Evolutionary conservation across 2,329 filamentous ascomycete species (phyloP), one percentile per base, ranked within the genome.

Genomic region (Delphinella strobiligena): DNA sequence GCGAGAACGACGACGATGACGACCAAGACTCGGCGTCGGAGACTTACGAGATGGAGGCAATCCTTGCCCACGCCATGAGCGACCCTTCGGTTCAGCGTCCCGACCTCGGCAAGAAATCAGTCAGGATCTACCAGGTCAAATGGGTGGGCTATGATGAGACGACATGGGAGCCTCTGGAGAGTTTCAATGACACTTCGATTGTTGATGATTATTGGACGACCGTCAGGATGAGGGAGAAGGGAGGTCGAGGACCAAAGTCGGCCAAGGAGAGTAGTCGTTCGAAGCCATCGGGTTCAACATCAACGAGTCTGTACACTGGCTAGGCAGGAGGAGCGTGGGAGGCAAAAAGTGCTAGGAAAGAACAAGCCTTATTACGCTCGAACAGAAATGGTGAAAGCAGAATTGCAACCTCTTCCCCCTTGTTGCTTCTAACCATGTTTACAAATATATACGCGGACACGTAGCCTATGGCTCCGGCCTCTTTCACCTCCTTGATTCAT

Each of bases 151-250:
- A 40, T 22, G 43, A 49, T 3, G 52, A 55, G 12, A 44, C 46
- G 7, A 54, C 54, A 0, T 60, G 56, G 56, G 55, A 60, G 45
- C 55, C 56, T 1, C 43, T 38, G 11, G 44, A 50, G 5, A 56
- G 52, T 37, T 59, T 60, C 39, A 44, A 42, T 4, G 55, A 54
- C 37, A 39, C 36, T 16, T 45, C 39, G 7, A 44, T 54, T 9
- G 39, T 60, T 7, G 38, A 44, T 2, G 50, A 49, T 2, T 60
- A 60, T 40, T 43, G 40, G 40, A 15, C 17, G 22, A 7, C 7
- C 7, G 12, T 27, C 22, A 27, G 12, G 22, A 12, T 12, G 7
- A 27, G 12, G 12, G 22, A 27, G 12, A 12, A 27, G 22, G 22
- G 22, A 27, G 22, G 22, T 12, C 22, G 22, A 27, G 12, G 12